Conservation (phyloP, 495 filamentous ascomycete species). For the Recurvomyces mirabilis region DNA sequence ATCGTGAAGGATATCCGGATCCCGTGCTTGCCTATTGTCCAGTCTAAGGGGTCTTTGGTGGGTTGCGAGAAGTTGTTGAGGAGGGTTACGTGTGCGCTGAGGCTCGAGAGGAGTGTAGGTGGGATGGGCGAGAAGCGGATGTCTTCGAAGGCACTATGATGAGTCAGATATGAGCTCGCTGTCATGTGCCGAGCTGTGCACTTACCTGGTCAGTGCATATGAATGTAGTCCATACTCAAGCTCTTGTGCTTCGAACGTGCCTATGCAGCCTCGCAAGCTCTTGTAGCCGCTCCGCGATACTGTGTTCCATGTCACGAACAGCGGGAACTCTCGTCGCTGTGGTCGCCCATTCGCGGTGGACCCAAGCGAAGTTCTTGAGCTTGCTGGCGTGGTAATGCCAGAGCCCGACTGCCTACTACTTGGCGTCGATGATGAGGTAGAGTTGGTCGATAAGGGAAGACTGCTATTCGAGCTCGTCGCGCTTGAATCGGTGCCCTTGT, state of each 20-base stretch:
- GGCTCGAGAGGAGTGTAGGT: constrained; percentile 50
- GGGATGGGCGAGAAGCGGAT: constrained; percentile 70
- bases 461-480: constrained; percentile 24
- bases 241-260: constrained; percentile 76
- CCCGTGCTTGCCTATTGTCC: constrained; percentile 77
- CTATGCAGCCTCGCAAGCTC: constrained; percentile 85
- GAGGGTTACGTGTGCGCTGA: constrained; percentile 35
- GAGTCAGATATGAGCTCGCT: not conserved
- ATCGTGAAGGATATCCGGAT: constrained; percentile 42
- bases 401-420: constrained; percentile 37
- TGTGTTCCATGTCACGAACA: constrained; percentile 96
- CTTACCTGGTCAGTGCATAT: constrained; percentile 75
- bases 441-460: constrained; percentile 29
- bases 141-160: constrained; percentile 66
- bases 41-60: constrained; percentile 60
- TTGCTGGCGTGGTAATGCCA: constrained; percentile 31
- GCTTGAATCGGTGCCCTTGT: not conserved
- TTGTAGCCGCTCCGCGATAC: constrained; percentile 45
- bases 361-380: constrained; percentile 38
- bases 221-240: constrained; percentile 59
- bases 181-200: not conserved
- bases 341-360: constrained; percentile 24
- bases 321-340: constrained; percentile 43
- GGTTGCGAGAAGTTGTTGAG: constrained; percentile 34
- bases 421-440: constrained; percentile 36